Evolutionary conservation across 75 land plant species (phyloP).

Genomic region (Larix kaempferi): DNA sequence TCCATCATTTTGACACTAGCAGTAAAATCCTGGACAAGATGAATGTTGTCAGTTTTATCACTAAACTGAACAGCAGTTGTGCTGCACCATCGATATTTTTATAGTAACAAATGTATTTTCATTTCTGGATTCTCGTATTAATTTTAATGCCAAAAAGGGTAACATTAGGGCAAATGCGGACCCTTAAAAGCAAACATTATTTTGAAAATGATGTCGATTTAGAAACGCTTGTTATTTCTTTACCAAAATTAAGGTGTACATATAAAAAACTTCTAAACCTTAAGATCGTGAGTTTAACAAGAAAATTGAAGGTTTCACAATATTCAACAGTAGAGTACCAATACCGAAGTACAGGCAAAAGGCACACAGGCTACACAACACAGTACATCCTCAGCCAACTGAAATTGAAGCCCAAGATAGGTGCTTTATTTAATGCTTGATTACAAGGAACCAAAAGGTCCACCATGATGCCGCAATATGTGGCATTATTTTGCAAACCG

Average conservation of each 20-base stretch:
- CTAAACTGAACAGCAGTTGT: too few species aligned
- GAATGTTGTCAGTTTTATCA: background rate
- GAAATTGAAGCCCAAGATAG: background rate
- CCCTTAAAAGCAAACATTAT: background rate
- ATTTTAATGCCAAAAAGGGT: too few species aligned
- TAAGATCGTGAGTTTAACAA: too few species aligned
- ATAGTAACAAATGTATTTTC: background rate
- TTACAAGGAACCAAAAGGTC: background rate
- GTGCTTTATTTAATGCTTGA: slow-evolving; percentile 8
- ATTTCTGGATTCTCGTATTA: too few species aligned
- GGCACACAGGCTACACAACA: background rate
- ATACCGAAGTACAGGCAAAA: background rate
- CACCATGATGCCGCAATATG: background rate
- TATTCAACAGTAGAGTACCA: background rate
- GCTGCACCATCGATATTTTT: background rate
- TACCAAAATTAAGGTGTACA: background rate
- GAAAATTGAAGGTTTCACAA: background rate
- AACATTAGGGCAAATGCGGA: too few species aligned
- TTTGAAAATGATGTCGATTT: background rate
- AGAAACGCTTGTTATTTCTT: background rate
- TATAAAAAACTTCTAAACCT: background rate
- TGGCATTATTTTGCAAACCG: slow-evolving; percentile 5
- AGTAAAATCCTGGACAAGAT: background rate
- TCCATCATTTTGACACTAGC: background rate
- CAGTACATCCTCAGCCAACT: background rate